Evolutionary conservation across 164 flowering plant genomes (phyloP), one percentile per base, ranked within the genome.

Genomic region (Berberis thunbergii): DNA sequence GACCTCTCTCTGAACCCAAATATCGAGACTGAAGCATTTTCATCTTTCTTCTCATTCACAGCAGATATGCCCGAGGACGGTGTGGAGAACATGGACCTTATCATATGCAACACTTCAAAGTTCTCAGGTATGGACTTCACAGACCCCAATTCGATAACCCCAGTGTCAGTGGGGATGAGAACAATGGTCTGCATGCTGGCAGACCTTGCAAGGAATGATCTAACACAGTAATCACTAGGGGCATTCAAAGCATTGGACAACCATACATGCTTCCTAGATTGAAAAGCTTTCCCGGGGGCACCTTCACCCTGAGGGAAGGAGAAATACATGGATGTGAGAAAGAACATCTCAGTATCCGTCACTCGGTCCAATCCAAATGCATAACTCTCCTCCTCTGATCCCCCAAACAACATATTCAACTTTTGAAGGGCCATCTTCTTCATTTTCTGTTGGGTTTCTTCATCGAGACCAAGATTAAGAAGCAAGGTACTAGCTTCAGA

Each of bases 341-440:
- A 95, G 76, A 95, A 88, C 90, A 95, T 85, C 81, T 95, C 99
- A 0, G 86, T 91, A 59, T 88, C 97, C 0, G 97, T 89, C 44
- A 89, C 91, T 68, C 81, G 76, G 70, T 89, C 99, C 76, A 89
- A 69, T 9, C 86, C 87, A 52, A 79, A 76, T 11, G 91, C 97
- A 72, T 80, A 84, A 67, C 75, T 81, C 48, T 91, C 97, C 70
- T 95, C 97, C 39, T 88, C 97, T 1, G 82, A 76, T 26, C 89
- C 96, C 0, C 96, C 97, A 68, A 84, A 89, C 64, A 79, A 64
- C 1, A 78, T 66, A 45, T 89, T 93, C 58, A 95, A 75, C 66
- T 85, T 89, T 78, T 91, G 89, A 62, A 95, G 85, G 1, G 85
- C 97, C 70, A 78, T 81, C 61, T 91, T 91, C 74, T 91, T 81